Evolutionary conservation across 1,139 yeast genomes (phyloP), one percentile per base, ranked within the genome.

Genomic region (Taphrina wiesneri): DNA sequence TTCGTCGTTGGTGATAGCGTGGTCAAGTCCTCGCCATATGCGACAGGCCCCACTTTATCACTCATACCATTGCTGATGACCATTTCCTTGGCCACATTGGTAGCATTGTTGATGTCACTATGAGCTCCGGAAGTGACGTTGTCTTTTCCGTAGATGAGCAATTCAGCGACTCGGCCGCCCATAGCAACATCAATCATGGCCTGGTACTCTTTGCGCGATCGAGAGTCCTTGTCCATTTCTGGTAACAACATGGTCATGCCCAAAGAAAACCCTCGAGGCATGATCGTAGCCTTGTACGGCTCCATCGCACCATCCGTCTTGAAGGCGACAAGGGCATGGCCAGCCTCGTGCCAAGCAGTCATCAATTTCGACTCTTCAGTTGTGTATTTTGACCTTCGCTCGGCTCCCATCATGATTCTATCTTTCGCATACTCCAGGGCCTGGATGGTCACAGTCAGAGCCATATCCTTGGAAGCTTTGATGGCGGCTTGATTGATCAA

Each of bases 381-480:
- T 78, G 93, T 84, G 62, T 93, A 97, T 98, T 92, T 92, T 62
- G 96, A 90, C 78, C 90, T 90, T 76, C 96, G 88, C 70, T 96
- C 99, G 41, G 98, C 99, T 64, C 99, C 99, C 88, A 95, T 86
- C 73, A 95, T 80, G 68, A 95, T 93, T 79, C 93, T 93, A 77
- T 93, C 99, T 77, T 95, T 95, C 56, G 99, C 99, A 99, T 99
- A 95, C 77, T 93, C 99, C 71, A 93, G 86, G 77, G 95, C 98
- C 56, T 78, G 76, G 96, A 90, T 90, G 74, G 87, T 90, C 41
- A 93, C 99, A 13, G 93, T 83, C 36, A 91, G 84, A 0, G 98
- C 98, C 72, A 90, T 88, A 73, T 87, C 85, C 75, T 91, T 97
- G 25, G 97, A 90, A 0, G 99, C 99, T 75, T 88, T 89, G 57